Base-by-base conservation (phyloP, 495 filamentous ascomycete genomes). In the Talaromyces proteolyticus region DNA sequence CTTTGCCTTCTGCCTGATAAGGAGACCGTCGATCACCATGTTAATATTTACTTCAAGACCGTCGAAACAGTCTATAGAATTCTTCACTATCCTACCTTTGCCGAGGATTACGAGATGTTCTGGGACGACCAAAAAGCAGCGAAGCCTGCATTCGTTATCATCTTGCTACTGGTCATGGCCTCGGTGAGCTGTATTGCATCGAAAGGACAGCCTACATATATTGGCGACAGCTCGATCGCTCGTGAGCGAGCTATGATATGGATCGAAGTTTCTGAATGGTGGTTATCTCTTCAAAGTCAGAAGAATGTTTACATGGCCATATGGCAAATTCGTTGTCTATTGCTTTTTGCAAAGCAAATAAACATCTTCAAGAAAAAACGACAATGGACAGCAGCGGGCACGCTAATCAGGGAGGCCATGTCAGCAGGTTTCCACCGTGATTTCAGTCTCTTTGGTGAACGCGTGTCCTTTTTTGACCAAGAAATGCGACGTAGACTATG, bases 61-160 rank as follows among this genome's bases (percentile, higher is more conserved):
- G 79, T 80, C 42, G 83, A 87, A 56, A 75, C 72, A 0, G 74
- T 68, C 3, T 68, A 76, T 53, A 70, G 81, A 14, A 75, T 86
- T 25, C 49, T 85, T 10, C 83, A 86, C 50, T 54, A 74, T 2
- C 80, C 80, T 11, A 77, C 64, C 0, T 86, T 86, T 47, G 60
- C 69, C 52, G 48, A 56, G 6, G 74, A 79, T 42, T 81, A 81
- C 56, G 51, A 57, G 6, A 47, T 38, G 6, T 72, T 70, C 22
- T 74, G 70, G 70, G 49, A 58, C 11, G 36, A 67, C 17, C 65
- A 59, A 4, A 58, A 66, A 16, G 58, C 53, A 6, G 58, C 45
- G 51, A 57, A 42, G 39, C 54, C 51, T 14, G 53, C 45, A 16
- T 67, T 53, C 54, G 59, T 50, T 40, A 69, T 51, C 53, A 64